phyloP scores from a whole-genome alignment of 352 stramenopile genomes.

The Phytophthora syringae region DNA sequence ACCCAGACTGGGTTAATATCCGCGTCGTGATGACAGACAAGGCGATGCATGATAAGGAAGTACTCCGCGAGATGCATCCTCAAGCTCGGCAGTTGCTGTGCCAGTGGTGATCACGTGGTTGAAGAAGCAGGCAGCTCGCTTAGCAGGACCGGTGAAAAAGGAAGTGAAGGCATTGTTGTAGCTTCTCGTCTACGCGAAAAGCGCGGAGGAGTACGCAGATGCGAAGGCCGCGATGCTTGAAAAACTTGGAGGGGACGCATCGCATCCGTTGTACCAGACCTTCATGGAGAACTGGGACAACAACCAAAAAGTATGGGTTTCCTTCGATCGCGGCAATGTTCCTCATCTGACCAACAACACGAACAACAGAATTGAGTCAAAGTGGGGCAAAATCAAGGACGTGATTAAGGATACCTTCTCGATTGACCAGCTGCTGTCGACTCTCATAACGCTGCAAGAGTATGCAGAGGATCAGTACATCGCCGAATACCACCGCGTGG shows the following conservation, averaged over 20 bases:
- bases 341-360: no score
- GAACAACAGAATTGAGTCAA: no score
- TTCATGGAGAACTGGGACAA: no score
- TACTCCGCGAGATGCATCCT: not conserved
- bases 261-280: not conserved
- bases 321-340: no score
- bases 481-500: no score
- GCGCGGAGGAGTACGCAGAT: not conserved
- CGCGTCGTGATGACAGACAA: slow-evolving; percentile 11
- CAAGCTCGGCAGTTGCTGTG: slow-evolving; percentile 10
- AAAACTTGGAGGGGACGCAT: not conserved
- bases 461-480: no score
- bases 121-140: not conserved
- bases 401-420: no score
- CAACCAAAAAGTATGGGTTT: no score
- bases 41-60: slow-evolving; percentile 3
- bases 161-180: slow-evolving; percentile 5
- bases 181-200: slow-evolving; percentile 1
- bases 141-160: not conserved
- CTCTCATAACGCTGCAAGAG: no score
- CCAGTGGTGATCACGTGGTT: slow-evolving; percentile 19
- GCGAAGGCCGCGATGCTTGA: not conserved
- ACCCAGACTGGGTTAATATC: not conserved
- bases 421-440: no score
- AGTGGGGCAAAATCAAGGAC: no score